These are phyloP conservation scores for Penicillium sp. DNA, from an alignment of 2,329 filamentous ascomycete species.

Conservation along the genomic window DNA sequence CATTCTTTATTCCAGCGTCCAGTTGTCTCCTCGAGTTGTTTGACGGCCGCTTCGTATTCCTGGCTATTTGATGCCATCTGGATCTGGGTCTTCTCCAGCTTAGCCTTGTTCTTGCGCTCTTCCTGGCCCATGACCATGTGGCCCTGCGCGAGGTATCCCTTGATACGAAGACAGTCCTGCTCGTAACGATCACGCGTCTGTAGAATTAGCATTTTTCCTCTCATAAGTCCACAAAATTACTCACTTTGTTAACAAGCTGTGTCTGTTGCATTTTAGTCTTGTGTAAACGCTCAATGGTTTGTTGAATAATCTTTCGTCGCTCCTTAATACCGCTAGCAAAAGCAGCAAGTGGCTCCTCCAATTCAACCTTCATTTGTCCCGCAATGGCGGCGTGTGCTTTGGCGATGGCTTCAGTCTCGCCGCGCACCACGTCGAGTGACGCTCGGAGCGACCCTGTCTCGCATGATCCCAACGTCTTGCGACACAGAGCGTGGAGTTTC, in stretches of 20 bases:
- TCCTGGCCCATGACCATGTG: slow-evolving; percentile 99
- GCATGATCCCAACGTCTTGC: slow-evolving; percentile 84
- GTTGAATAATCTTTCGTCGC: slow-evolving; percentile 91
- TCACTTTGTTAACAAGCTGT: slow-evolving; percentile 82
- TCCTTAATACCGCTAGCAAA: slow-evolving; percentile 97
- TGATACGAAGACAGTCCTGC: slow-evolving; percentile 97
- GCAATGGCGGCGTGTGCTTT: slow-evolving; percentile 92
- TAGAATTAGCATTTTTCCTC: slow-evolving; percentile 4
- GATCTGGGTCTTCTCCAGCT: slow-evolving; percentile 97
- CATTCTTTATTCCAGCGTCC: slow-evolving; percentile 96
- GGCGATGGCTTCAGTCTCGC: slow-evolving; percentile 87
- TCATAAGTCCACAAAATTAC: slow-evolving; percentile 18
- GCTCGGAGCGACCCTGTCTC: slow-evolving; percentile 79
- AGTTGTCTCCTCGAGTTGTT: slow-evolving; percentile 91
- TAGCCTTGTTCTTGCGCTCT: slow-evolving; percentile 97
- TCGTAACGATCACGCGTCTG: slow-evolving; percentile 91
- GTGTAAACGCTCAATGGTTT: slow-evolving; percentile 87
- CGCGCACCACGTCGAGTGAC: slow-evolving; percentile 83
- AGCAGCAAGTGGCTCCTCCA: slow-evolving; percentile 88
- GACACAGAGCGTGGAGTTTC: slow-evolving; percentile 80
- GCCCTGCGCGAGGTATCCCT: slow-evolving; percentile 95
- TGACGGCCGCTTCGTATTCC: slow-evolving; percentile 91
- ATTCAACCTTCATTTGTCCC: slow-evolving; percentile 89
- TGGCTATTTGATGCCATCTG: slow-evolving; percentile 86
- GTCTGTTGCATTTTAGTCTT: slow-evolving; percentile 95